Evolutionary conservation across 176 grass and related monocot genomes (phyloP), one percentile per base, ranked within the genome.

Genomic region (Ensete glaucum): DNA sequence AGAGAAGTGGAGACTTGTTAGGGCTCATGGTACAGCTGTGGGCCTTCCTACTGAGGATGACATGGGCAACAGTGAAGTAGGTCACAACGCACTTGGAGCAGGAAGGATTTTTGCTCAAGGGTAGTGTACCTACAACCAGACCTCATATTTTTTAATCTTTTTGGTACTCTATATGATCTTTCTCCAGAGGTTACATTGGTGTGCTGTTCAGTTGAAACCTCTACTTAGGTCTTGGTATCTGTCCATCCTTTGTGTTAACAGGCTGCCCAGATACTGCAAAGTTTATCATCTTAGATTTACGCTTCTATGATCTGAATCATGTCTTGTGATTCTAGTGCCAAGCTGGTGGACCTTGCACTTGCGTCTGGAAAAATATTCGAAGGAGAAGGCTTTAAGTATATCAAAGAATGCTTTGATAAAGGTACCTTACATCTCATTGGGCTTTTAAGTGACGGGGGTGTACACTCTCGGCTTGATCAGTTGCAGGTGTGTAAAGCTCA

Each of bases 51-150:
- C 73, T 81, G 93, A 92, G 1, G 93, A 96, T 53, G 93, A 96
- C 79, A 96, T 96, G 93, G 93, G 93, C 57, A 96, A 96, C 79
- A 96, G 93, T 85, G 93, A 96, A 83, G 93, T 96, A 56, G 93
- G 89, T 23, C 93, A 96, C 81, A 96, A 96, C 52, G 93, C 93
- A 64, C 89, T 96, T 77, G 93, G 93, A 6, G 93, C 93, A 80
- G 93, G 89, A 51, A 87, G 93, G 2, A 92, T 96, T 83, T 96
- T 66, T 22, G 85, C 93, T 67, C 93, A 96, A 75, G 93, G 93
- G 93, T 96, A 96, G 50, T 76, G 54, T 81, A 74, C 11, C n/a
- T 64, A 64, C 0, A 22, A 20, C 10, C 10, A 22, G n/a, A 25
- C 21, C 11, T 66, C 64, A 24, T 27, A 14, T 66, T 60, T 60